Evolutionary conservation across 495 filamentous ascomycete genomes (phyloP), one percentile per base, ranked within the genome.

Genomic region (Penicillium ochrochloron): DNA sequence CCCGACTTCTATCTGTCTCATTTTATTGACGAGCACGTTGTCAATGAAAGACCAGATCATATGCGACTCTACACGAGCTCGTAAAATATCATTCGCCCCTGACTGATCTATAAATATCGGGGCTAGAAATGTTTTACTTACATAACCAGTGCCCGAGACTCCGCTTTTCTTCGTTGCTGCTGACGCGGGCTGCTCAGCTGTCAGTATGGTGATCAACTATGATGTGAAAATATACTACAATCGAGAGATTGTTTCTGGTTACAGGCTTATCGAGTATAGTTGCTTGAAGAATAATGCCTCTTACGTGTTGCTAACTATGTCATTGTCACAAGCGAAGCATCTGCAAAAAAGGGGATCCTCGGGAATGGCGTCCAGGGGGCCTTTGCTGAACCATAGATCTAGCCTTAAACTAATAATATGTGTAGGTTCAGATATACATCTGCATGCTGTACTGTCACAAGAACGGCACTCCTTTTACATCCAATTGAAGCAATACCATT

Each of bases 71-170:
- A 52, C 21, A 12, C 56, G 14, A 39, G 55, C 35, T 58, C 55
- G 35, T 17, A 14, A 27, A 27, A 27, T 4, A 27, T 25, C 48
- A n/a, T 29, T 29, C 44, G 19, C 37, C 23, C 56, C 41, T 31
- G 35, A 57, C 34, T n/a, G 46, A 53, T 60, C 62, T 64, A 64
- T 64, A 64, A 64, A 65, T 61, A 65, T 31, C 57, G 37, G 29
- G 53, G 57, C 41, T 23, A 19, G 34, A 59, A 50, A 59, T 31
- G 2, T 8, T 44, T 53, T 58, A 52, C n/a, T n/a, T n/a, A n/a
- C n/a, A 34, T 63, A 42, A 58, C 42, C 33, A 6, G 52, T 35
- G 21, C 9, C 59, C 34, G 59, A 52, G 33, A 46, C 55, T 63
- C 61, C 61, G 60, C 60, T 55, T 62, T 44, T 44, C 23, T 50